Percentiles rank a stretch among this genome's conserved stretches.
These are phyloP conservation scores for Penicillium frequentans DNA, from an alignment of 2,329 filamentous ascomycete genomes.

Conservation along the genomic window DNA sequence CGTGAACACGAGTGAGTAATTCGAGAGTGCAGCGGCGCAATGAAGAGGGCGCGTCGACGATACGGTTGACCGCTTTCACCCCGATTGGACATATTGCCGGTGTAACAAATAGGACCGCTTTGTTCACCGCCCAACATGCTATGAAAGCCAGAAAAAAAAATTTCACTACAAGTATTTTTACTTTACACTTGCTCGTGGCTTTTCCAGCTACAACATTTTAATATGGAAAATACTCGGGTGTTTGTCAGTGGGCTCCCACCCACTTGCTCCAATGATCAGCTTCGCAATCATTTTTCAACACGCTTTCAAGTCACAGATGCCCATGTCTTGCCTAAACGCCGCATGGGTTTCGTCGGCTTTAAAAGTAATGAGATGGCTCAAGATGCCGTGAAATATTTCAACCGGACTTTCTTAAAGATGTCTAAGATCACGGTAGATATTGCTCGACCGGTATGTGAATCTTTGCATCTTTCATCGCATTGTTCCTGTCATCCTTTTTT, in stretches of 20 bases:
- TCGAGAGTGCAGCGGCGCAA: slow-evolving; percentile 5
- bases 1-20: background rate
- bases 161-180: slow-evolving; percentile 9
- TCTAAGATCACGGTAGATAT: slow-evolving; percentile 89
- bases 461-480: slow-evolving; percentile 2
- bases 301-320: slow-evolving; percentile 81
- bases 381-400: slow-evolving; percentile 89
- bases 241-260: slow-evolving; percentile 76
- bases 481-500: slow-evolving; percentile 13
- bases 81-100: slow-evolving; percentile 11
- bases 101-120: slow-evolving; percentile 1
- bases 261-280: slow-evolving; percentile 77
- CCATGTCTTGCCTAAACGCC: slow-evolving; percentile 83
- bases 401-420: slow-evolving; percentile 93
- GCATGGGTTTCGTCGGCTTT: slow-evolving; percentile 96
- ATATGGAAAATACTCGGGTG: slow-evolving; percentile 75
- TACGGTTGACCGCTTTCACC: slow-evolving; percentile 13
- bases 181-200: slow-evolving; percentile 15
- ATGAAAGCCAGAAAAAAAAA: slow-evolving; percentile 35
- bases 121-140: slow-evolving; percentile 35
- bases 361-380: slow-evolving; percentile 77
- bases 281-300: slow-evolving; percentile 83
- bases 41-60: slow-evolving; percentile 10
- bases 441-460: slow-evolving; percentile 69
- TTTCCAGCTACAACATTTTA: slow-evolving; percentile 29